These are phyloP conservation scores for Simplicillium aogashimaense DNA, from an alignment of 2,329 filamentous ascomycete genomes.

Conservation along the genomic window DNA sequence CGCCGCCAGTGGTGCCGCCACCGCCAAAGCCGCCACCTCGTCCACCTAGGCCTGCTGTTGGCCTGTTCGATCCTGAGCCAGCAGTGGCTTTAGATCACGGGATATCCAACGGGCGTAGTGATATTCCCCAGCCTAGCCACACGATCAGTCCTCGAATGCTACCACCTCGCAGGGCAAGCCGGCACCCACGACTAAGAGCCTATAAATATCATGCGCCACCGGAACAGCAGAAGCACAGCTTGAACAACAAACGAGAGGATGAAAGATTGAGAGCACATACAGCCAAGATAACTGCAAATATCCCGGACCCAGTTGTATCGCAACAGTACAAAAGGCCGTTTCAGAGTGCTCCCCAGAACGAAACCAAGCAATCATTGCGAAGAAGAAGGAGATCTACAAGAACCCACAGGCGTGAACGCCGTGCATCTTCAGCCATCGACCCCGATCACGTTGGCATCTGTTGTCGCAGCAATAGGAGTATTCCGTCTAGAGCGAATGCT, in stretches of 20 bases:
- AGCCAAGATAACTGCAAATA: background rate
- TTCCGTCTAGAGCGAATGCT: conserved; percentile 13
- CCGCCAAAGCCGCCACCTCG: conserved; percentile 5
- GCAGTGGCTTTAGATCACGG: background rate
- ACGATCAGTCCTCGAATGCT: conserved; percentile 6
- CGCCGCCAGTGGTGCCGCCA: conserved; percentile 2
- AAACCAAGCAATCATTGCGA: background rate
- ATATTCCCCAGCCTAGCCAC: background rate
- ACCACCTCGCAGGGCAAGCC: background rate
- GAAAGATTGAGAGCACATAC: background rate
- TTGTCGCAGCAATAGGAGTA: conserved; percentile 10
- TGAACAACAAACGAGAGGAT: background rate
- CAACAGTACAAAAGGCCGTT: conserved; percentile 1
- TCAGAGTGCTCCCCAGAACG: background rate
- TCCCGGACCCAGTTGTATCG: conserved; percentile 3
- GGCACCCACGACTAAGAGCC: background rate
- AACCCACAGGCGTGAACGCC: too few relatives aligned
- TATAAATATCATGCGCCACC: background rate
- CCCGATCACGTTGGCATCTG: conserved; percentile 12
- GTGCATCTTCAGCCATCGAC: background rate
- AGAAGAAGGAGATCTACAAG: background rate
- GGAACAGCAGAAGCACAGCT: too few relatives aligned
- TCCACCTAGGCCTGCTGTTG: conserved; percentile 5
- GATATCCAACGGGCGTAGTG: background rate
- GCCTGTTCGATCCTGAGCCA: conserved; percentile 3